Percentiles rank a stretch among this genome's conserved stretches.
phyloP scores from a whole-genome alignment of 768 basidiomycete species.

The Hericium alpestre region DNA sequence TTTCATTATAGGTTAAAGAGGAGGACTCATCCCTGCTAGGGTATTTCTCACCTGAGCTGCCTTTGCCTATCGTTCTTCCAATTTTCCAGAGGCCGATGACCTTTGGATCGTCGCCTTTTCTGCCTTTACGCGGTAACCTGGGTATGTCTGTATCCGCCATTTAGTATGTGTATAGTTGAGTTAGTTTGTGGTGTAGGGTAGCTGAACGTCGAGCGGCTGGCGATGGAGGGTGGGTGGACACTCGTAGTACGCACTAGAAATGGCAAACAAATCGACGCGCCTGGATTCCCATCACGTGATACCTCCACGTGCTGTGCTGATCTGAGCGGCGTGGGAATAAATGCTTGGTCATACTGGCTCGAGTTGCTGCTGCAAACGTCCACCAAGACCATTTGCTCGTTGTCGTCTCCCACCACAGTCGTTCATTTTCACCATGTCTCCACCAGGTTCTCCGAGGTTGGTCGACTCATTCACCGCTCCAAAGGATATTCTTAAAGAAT shows the following conservation, averaged over 20 bases:
- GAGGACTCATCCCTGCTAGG: not conserved
- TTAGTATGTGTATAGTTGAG: not conserved
- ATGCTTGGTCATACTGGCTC: not conserved
- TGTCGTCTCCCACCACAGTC: not conserved
- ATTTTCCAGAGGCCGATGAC: conserved; percentile 46
- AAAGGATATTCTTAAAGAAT: conserved; percentile 89
- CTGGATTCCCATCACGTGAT: not conserved
- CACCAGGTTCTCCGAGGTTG: conserved; percentile 38
- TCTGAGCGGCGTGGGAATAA: not conserved
- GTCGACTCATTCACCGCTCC: conserved; percentile 89
- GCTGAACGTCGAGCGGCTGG: not conserved
- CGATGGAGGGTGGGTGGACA: not conserved
- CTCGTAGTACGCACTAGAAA: not conserved
- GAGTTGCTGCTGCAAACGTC: not conserved
- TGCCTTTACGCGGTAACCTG: conserved; percentile 9
- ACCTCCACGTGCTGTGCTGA: too few species aligned
- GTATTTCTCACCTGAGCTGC: conserved; percentile 34
- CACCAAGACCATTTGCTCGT: not conserved
- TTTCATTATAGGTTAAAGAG: conserved; percentile 19
- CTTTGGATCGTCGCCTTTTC: conserved; percentile 24
- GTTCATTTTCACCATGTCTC: conserved; percentile 17
- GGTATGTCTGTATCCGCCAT: conserved; percentile 3
- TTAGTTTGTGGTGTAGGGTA: not conserved
- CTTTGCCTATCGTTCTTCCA: conserved; percentile 45
- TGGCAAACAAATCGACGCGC: not conserved